Evolutionary conservation across 768 basidiomycete genomes (phyloP).

Genomic region (Kwoniella sp.): DNA sequence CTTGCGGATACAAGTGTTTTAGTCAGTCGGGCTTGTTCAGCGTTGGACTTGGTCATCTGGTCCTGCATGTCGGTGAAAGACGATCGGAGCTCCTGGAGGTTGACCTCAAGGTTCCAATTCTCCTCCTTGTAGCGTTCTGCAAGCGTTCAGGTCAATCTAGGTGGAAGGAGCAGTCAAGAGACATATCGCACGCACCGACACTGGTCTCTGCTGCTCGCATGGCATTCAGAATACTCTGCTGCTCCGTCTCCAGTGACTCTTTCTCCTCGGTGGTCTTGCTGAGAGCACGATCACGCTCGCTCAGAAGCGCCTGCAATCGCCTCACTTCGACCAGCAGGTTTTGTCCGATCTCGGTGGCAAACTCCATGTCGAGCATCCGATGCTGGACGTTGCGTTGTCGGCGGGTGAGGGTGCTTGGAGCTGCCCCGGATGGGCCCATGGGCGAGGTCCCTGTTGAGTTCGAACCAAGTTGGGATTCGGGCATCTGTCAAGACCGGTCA

Average conservation of each 20-base stretch:
- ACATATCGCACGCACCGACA: conserved; percentile 61
- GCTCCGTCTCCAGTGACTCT: conserved; percentile 74
- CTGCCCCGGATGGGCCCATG: too few relatives aligned
- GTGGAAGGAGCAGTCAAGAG: not conserved
- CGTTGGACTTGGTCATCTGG: conserved; percentile 65
- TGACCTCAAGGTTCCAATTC: conserved; percentile 97
- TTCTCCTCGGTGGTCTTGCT: conserved; percentile 88
- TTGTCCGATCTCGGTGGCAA: conserved; percentile 96
- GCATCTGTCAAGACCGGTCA: too few relatives aligned
- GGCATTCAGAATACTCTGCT: conserved; percentile 68
- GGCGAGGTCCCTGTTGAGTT: too few relatives aligned
- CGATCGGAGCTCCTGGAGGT: conserved; percentile 75
- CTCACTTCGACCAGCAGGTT: conserved; percentile 86
- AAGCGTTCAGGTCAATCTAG: too few relatives aligned
- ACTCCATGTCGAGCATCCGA: conserved; percentile 60
- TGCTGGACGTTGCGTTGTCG: conserved; percentile 45
- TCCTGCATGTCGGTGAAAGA: conserved; percentile 66
- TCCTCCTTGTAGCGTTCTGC: conserved; percentile 94
- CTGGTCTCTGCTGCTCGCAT: conserved; percentile 76
- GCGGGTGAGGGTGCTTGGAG: conserved; percentile 26
- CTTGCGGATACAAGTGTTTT: conserved; percentile 68
- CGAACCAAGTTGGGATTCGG: not conserved
- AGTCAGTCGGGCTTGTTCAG: conserved; percentile 75
- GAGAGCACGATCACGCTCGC: conserved; percentile 86
- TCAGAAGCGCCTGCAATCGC: conserved; percentile 80